Base-by-base conservation (phyloP, 495 filamentous ascomycete genomes). In the Durotheca rogersii region DNA sequence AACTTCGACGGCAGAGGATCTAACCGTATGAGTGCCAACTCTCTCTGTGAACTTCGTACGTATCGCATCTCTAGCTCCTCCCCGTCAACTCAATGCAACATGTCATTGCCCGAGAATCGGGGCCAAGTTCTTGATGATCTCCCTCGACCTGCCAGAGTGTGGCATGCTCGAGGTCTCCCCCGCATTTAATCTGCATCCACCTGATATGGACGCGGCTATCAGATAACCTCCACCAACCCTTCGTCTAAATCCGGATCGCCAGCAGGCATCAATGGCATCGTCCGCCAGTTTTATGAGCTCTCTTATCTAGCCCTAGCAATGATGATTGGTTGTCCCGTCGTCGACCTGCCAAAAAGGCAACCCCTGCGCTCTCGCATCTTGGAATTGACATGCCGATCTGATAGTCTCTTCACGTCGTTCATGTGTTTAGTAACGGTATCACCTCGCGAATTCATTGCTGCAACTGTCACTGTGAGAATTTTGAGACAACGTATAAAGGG, bases 131-230 rank as follows among this genome's bases (percentile, higher is more conserved):
- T 46, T 29, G 34, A n/a, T n/a, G n/a, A 20, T 14, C 27, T 36
- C 34, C 30, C 14, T 40, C 34, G 12, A 32, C 14, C 15, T 33
- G 38, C 27, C 15, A n/a, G 21, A 12, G 38, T 43, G 43, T 39
- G n/a, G 44, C 36, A 19, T 55, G 44, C 31, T 55, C 38, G 20
- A n/a, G 31, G 21, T 20, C 39, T 37, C 51, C 43, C 43, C 35
- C 44, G 38, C 31, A 27, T 27, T 9, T 9, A 27, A 27, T 27
- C 38, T 9, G 3, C 23, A 27, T 27, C 38, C 9, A 5, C 23
- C 44, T 47, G 42, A 55, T 55, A 27, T 39, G 43, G 32, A 30
- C 10, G 38, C 29, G 42, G 32, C 21, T 33, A 43, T 23, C 51
- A 43, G 33, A 49, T 44, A 42, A 43, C 33, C 34, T 37, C 12